Conservation (phyloP, 495 filamentous ascomycete species). For the Glonium stellatum region DNA sequence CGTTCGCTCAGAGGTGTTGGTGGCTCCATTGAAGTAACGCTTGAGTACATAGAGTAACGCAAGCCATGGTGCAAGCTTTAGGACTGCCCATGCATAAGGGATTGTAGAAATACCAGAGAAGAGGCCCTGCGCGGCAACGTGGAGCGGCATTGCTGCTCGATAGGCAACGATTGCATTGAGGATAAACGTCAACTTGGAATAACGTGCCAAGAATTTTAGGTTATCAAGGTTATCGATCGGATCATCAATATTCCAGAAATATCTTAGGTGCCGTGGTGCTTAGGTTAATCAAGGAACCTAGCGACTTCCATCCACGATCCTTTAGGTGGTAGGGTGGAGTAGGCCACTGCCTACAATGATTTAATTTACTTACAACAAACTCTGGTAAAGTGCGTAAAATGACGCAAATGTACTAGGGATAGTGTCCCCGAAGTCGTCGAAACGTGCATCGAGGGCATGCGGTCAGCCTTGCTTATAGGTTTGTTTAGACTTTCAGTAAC, state of each 20-base stretch:
- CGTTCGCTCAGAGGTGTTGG: conserved; percentile 68
- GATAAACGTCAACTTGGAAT: background rate
- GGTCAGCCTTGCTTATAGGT: no score
- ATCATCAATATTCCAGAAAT: background rate
- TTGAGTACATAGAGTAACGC: conserved; percentile 61
- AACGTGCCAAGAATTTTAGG: background rate
- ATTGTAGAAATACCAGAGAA: conserved; percentile 59
- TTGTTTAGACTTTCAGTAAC: no score
- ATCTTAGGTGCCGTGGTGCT: background rate
- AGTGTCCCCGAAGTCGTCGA: no score
- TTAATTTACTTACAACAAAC: no score
- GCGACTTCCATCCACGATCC: no score
- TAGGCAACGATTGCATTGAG: background rate
- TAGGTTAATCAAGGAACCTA: background rate
- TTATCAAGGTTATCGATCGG: background rate
- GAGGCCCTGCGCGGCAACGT: conserved; percentile 55
- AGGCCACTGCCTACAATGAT: no score
- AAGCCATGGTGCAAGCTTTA: conserved; percentile 55
- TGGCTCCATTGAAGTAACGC: conserved; percentile 67
- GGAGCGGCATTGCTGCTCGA: conserved; percentile 63
- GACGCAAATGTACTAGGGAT: no score
- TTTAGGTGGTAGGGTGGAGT: no score
- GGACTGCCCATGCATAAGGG: conserved; percentile 53
- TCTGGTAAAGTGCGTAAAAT: no score
- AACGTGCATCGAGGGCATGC: no score